Base-by-base conservation (phyloP, 805 yeast species). In the Metschnikowia lochheadii region DNA sequence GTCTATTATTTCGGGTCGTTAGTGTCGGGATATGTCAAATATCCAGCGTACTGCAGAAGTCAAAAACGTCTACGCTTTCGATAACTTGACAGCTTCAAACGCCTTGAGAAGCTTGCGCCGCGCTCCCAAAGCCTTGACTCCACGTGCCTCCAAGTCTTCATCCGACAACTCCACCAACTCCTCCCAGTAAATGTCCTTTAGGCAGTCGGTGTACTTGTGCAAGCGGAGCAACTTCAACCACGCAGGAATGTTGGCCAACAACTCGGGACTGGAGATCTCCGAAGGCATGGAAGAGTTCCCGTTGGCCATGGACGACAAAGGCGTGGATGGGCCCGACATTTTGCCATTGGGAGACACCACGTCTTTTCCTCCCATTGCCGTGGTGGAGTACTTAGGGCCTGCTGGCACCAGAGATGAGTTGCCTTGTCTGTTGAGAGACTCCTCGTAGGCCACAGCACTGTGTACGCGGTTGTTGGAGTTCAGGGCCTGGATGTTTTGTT, bases 81-180 rank as follows among this genome's bases (percentile, higher is more conserved):
- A 44, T 52, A 49, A 32, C 61, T 81, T 82, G 41, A 92, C 96
- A 50, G 84, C 85, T 53, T 83, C 87, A 72, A 94, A 94, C 35
- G 96, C 95, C 72, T 94, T 94, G 61, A 94, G 72, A 66, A 94
- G 78, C 70, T 94, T 94, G 50, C 97, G 81, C 56, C 99, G 77
- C 0, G 99, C 99, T 6, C 99, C 99, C 57, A 94, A 76, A 0
- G 99, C 97, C 57, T 83, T 80, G 38, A 94, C 97, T 6, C 99
- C 99, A 51, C 83, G 76, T 3, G 76, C 77, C 56, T 85, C 89
- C 60, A 94, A 75, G 51, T 82, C 80, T 4, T 70, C 78, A 64
- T 92, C 96, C 52, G 75, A 75, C 56, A 87, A 73, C 56, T 81
- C 80, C 52, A 94, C 79, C 72, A 94, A 76, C 41, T 85, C 87